Evolutionary conservation across 2,329 filamentous ascomycete genomes (phyloP), one percentile per base, ranked within the genome.

Genomic region (Alternaria ventricosa): DNA sequence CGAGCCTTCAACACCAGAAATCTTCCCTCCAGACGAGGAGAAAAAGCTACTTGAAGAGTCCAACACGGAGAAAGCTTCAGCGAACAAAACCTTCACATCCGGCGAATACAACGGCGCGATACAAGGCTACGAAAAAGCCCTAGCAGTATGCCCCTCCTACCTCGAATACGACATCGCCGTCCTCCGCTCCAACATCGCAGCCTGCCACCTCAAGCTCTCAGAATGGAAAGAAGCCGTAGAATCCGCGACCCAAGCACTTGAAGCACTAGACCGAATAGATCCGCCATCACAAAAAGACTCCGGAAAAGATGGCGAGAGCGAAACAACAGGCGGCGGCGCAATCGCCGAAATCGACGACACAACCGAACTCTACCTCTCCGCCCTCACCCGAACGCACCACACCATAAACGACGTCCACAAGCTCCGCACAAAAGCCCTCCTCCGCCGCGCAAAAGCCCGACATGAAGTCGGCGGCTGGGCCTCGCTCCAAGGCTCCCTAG

Each of bases 81-180:
- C 93, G 13, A 98, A 97, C 76, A 80, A 86, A 6, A 86, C 94
- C n/a, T 98, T 97, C 81, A 84, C 86, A 1, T 86, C 87, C 4
- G 87, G 87, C 45, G 87, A 89, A 65, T 96, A 91, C 80, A 87
- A 90, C 60, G 89, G 90, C 66, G 95, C 95, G 44, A 90, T 98
- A 66, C 87, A 89, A 69, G 90, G 87, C 64, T 98, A 98, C 81
- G 90, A 94, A 73, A 88, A 91, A 69, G 94, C 96, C 22, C 84
- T 96, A 4, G 85, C 88, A 12, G 87, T 89, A 8, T 94, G 93
- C 73, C 95, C 95, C 2, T 90, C 88, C 68, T 96, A 97, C 77
- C 87, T 97, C 25, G 89, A 95, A 77, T 97, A 93, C 81, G 93
- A 97, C 71, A 85, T 95, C 66, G 93, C 94, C 25, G 92, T 98